Base-by-base conservation (phyloP, 192 early-diverging fungal species). In the Linderina pennispora region DNA sequence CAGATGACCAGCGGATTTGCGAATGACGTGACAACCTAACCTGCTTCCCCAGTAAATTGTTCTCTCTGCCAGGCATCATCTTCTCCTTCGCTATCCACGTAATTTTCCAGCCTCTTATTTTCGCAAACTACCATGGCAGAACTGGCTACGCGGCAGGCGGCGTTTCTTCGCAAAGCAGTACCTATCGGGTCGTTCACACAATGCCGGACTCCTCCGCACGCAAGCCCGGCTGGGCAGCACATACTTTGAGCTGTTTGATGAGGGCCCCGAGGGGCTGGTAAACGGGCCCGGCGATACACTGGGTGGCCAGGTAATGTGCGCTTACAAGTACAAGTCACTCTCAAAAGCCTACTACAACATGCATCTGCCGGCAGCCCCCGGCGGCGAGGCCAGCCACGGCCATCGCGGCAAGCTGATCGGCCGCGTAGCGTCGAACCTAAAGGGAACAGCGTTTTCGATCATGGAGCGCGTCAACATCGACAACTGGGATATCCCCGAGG, bases 371-470 rank as follows among this genome's bases (percentile, higher is more conserved):
- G 28, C 28, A 5, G 6, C 6, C 28, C 28, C 28, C 11, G 28
- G 28, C 28, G 6, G 11, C 6, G 28, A 11, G 28, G 5, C 28
- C 11, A 31, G 28, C 28, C 28, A 8, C 28, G 11, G 28, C 11
- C 6, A 11, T 8, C 11, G 6, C 28, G 11, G 11, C 11, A 8
- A 36, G 14, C 33, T 41, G 8, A 32, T 66, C 0, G 70, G 70
- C 11, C 40, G 46, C 4, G 63, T 74, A 4, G 31, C 35, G 32
- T 87, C 90, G 5, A 94, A 94, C 53, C 87, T 92, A 19, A 41
- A 91, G 26, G 94, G 92, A 8, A 92, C 90, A 2, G 80, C 77
- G 17, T 97, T 90, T 66, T 61, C 74, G 13, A 79, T 94, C 7
- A 84, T 87, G 56, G 83, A 80, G 14, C 70, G 77, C 39, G 79